Percentiles rank a stretch among this genome's conserved stretches.
Evolutionary conservation across 1,139 yeast species (phyloP).

Genomic region (Blastobotrys raffinosifermentans): DNA sequence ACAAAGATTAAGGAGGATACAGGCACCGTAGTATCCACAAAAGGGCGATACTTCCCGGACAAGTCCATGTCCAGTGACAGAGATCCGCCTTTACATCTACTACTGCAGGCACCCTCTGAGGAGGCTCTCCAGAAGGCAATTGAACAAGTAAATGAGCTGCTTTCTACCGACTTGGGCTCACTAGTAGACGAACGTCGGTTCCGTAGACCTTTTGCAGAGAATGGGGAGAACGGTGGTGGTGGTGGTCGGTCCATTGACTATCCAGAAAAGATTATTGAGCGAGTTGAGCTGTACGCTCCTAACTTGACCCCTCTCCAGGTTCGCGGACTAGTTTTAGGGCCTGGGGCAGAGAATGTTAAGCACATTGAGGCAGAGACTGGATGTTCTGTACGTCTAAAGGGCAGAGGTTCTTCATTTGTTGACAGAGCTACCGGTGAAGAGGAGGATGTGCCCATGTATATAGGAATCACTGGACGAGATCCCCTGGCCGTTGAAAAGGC

Average conservation of each 20-base stretch:
- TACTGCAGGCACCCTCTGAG: conserved; percentile 28
- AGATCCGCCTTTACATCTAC: conserved; percentile 33
- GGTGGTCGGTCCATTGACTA: conserved; percentile 2
- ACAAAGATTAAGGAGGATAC: conserved; percentile 27
- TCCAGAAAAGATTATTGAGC: conserved; percentile 1
- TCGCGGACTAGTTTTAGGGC: conserved; percentile 34
- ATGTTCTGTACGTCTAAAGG: conserved; percentile 33
- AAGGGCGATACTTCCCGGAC: conserved; percentile 37
- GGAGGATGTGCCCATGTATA: conserved; percentile 31
- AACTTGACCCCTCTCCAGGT: no score
- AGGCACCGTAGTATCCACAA: conserved; percentile 33
- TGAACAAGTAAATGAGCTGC: conserved; percentile 28
- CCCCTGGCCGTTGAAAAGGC: conserved; percentile 28
- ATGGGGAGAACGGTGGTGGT: conserved; percentile 3
- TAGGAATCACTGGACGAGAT: conserved; percentile 30
- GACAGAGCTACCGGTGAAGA: conserved; percentile 32
- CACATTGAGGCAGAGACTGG: conserved; percentile 35
- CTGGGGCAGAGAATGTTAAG: conserved; percentile 35
- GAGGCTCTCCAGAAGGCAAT: conserved; percentile 31
- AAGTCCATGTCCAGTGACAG: conserved; percentile 31
- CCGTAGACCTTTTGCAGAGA: conserved; percentile 13
- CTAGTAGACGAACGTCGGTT: conserved; percentile 32
- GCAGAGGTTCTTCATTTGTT: conserved; percentile 35
- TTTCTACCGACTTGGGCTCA: conserved; percentile 31
- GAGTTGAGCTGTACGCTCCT: conserved; percentile 14